These are phyloP conservation scores for Protomyces lactucae-debilis DNA, from an alignment of 1,139 yeast species.

Conservation along the genomic window DNA sequence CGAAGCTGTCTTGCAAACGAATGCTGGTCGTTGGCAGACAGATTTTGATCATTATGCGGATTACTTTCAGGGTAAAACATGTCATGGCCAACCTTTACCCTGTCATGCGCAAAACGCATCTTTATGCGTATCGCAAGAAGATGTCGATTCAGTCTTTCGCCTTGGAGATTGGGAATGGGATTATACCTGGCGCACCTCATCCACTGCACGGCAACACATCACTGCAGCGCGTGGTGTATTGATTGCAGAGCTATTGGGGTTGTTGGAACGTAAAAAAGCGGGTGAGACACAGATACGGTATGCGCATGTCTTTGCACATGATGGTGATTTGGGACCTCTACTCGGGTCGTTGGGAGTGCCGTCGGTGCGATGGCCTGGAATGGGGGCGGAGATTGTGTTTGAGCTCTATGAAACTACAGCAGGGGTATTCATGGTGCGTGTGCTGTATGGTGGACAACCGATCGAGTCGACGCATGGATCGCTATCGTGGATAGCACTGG, in stretches of 20 bases:
- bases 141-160: constrained; percentile 42
- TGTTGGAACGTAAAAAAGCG: constrained; percentile 35
- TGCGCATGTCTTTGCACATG: constrained; percentile 45
- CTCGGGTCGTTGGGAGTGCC: constrained; percentile 41
- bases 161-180: constrained; percentile 45
- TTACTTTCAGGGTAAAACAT: constrained; percentile 42
- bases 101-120: constrained; percentile 35
- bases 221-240: constrained; percentile 40
- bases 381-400: constrained; percentile 44
- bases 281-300: constrained; percentile 37
- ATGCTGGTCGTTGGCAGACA: constrained; percentile 35
- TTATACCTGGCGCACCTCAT: constrained; percentile 39
- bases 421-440: constrained; percentile 37
- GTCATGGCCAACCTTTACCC: constrained; percentile 40
- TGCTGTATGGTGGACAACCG: constrained; percentile 40
- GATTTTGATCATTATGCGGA: constrained; percentile 44
- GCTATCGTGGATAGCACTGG: background rate
- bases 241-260: constrained; percentile 40
- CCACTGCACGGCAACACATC: constrained; percentile 40
- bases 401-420: constrained; percentile 40
- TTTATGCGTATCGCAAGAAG: constrained; percentile 36
- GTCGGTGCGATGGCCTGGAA: constrained; percentile 46
- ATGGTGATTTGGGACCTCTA: constrained; percentile 43
- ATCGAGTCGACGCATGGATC: background rate
- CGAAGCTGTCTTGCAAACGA: background rate